Evolutionary conservation across 805 yeast genomes (phyloP).

Genomic region (Ogataea neopini): DNA sequence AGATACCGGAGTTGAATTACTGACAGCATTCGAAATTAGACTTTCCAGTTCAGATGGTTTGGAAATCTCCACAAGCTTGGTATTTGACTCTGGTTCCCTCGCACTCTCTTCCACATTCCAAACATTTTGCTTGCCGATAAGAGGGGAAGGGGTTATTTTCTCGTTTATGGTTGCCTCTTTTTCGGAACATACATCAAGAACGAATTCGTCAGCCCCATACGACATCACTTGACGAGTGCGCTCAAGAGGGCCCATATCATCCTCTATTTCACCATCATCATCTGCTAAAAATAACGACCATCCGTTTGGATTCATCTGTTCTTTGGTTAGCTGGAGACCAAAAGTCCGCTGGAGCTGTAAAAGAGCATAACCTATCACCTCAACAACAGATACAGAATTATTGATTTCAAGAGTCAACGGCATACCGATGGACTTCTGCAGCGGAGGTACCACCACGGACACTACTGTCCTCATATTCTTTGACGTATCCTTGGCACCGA

Average conservation of each 20-base stretch:
- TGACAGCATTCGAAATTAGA: background rate
- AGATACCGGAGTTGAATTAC: constrained; percentile 23
- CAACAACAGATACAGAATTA: constrained; percentile 46
- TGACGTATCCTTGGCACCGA: constrained; percentile 17
- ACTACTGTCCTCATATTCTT: constrained; percentile 13
- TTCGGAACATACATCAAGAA: constrained; percentile 62
- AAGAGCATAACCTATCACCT: constrained; percentile 53
- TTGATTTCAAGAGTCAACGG: constrained; percentile 31
- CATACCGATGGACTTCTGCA: constrained; percentile 7
- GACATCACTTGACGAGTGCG: constrained; percentile 64
- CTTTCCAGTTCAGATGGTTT: background rate
- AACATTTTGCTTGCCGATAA: background rate
- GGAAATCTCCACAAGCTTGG: background rate
- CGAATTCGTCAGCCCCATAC: constrained; percentile 81
- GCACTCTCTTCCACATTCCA: background rate
- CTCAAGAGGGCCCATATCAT: constrained; percentile 86
- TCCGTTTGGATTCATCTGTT: constrained; percentile 54
- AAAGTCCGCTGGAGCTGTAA: constrained; percentile 26
- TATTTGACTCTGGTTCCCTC: background rate
- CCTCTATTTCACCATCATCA: constrained; percentile 92
- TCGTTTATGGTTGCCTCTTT: constrained; percentile 51
- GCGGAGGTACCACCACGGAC: constrained; percentile 24
- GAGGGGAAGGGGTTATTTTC: constrained; percentile 49
- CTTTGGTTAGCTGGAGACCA: constrained; percentile 17
- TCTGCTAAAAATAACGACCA: constrained; percentile 85